Conservation (phyloP, 805 yeast species). For the Yamadazyma endophytica region DNA sequence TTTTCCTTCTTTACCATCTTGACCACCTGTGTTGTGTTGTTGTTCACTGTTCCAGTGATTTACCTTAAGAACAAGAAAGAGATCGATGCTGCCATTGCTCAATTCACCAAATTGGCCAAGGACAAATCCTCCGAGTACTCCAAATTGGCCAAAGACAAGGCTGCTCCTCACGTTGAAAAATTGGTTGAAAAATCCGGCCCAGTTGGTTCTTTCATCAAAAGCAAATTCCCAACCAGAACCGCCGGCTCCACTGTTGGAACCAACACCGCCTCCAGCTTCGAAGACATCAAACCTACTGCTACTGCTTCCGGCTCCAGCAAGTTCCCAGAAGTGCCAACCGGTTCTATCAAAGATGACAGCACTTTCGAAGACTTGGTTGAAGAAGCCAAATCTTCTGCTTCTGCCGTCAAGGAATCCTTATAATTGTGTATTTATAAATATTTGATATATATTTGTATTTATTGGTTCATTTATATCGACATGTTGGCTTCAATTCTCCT, state of each 20-base stretch:
- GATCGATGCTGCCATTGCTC: conserved; percentile 62
- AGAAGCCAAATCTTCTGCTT: conserved; percentile 15
- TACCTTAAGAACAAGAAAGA: conserved; percentile 73
- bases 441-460: too few species aligned
- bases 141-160: conserved; percentile 34
- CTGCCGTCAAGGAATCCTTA: conserved; percentile 3
- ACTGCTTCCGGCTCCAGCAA: conserved; percentile 14
- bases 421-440: too few species aligned
- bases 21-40: conserved; percentile 50
- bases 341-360: conserved; percentile 14
- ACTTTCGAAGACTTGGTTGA: conserved; percentile 22
- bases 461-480: too few species aligned
- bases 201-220: conserved; percentile 53
- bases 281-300: conserved; percentile 16
- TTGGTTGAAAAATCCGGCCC: conserved; percentile 64
- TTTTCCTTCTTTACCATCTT: conserved; percentile 68
- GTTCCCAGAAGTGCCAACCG: conserved; percentile 41
- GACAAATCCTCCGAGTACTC: conserved; percentile 45
- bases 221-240: conserved; percentile 62
- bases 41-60: conserved; percentile 72
- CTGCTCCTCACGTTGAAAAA: conserved; percentile 56
- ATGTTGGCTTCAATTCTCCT: too few species aligned
- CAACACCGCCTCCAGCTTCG: conserved; percentile 50
- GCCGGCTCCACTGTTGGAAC: conserved; percentile 70
- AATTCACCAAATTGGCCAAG: conserved; percentile 41